Percentiles rank a stretch among this genome's conserved stretches.
Evolutionary conservation across 164 flowering plant genomes (phyloP).

Genomic region (Hamamelis virginiana): DNA sequence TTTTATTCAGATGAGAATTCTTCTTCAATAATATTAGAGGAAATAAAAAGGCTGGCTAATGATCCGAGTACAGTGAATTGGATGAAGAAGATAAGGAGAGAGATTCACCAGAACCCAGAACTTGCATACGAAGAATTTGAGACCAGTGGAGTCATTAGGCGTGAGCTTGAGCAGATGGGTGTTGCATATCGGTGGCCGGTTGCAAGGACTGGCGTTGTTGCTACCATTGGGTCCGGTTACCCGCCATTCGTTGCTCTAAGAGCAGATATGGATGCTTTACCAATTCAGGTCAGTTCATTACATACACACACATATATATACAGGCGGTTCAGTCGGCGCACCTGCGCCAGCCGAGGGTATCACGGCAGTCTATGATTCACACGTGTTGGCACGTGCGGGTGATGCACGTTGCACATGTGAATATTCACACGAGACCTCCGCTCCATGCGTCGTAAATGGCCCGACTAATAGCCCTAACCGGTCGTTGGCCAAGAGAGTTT

Average conservation of each 20-base stretch:
- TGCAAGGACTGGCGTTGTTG: constrained; percentile 61
- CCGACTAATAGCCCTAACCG: no score
- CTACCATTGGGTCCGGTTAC: constrained; percentile 55
- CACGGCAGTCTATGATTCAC: no score
- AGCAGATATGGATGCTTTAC: constrained; percentile 75
- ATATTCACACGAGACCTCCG: no score
- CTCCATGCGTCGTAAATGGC: no score
- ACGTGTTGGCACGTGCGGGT: no score
- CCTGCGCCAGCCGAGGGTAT: no score
- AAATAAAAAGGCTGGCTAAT: constrained; percentile 35
- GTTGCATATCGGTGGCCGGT: constrained; percentile 53
- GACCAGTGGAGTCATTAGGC: constrained; percentile 54
- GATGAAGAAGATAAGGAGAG: constrained; percentile 52
- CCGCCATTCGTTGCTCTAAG: constrained; percentile 66
- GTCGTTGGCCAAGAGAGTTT: no score
- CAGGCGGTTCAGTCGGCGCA: no score
- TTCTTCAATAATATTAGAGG: constrained; percentile 22
- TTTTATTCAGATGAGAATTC: not conserved
- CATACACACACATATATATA: no score
- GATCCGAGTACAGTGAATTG: constrained; percentile 37
- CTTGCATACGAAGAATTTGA: constrained; percentile 57
- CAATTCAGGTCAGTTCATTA: constrained; percentile 46
- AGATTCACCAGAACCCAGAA: constrained; percentile 64
- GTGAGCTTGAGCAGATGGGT: constrained; percentile 51
- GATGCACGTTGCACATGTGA: no score